phyloP scores from a whole-genome alignment of 2,329 filamentous ascomycete species.

The Fusarium nisikadoi region DNA sequence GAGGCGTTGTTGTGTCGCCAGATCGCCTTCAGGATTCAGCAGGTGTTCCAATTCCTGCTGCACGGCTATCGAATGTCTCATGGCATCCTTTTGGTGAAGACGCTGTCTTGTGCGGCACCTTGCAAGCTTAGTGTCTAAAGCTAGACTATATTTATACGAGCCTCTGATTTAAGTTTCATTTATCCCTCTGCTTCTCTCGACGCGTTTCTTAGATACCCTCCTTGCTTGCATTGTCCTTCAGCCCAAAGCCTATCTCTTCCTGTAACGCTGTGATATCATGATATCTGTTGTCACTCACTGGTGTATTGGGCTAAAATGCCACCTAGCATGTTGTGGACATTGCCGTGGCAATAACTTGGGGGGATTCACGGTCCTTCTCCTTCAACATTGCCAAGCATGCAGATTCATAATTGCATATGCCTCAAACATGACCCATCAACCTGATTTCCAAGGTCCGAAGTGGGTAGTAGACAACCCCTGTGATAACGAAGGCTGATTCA shows the following conservation, averaged over 20 bases:
- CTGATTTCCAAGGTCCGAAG: slow-evolving; percentile 48
- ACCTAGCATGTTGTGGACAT: neutral
- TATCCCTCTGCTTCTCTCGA: neutral
- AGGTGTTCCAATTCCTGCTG: slow-evolving; percentile 67
- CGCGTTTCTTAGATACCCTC: neutral
- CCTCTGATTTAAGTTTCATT: neutral
- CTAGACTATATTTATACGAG: slow-evolving; percentile 26
- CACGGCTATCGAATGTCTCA: slow-evolving; percentile 71
- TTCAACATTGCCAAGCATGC: neutral
- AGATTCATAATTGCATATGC: neutral
- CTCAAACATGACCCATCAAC: slow-evolving; percentile 42
- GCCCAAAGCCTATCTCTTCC: neutral
- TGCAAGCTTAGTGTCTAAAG: slow-evolving; percentile 48
- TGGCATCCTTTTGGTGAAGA: slow-evolving; percentile 87
- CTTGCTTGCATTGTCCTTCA: neutral
- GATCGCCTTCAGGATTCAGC: slow-evolving; percentile 61
- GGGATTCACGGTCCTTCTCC: neutral
- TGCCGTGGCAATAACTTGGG: no score
- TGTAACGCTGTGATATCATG: neutral
- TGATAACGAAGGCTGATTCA: slow-evolving; percentile 55
- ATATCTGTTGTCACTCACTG: neutral
- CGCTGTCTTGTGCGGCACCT: slow-evolving; percentile 80
- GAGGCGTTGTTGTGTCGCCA: slow-evolving; percentile 83
- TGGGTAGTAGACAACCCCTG: slow-evolving; percentile 55
- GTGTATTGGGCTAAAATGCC: neutral